Base-by-base conservation (phyloP, 345 rosid genomes). In the Crucihimalaya himalaica region DNA sequence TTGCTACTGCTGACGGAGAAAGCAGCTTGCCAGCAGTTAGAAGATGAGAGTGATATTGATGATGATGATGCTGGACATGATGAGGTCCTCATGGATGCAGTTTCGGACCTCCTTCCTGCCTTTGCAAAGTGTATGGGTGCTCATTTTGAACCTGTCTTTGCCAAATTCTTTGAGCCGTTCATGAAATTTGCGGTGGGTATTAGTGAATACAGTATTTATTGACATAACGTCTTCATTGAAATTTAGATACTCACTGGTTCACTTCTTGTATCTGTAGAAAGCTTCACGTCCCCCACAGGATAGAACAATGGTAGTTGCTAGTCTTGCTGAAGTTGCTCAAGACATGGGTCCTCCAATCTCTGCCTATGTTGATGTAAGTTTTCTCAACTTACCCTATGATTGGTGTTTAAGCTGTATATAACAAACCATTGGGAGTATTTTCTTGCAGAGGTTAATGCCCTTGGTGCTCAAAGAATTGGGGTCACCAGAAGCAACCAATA, bases 251-350 rank as follows among this genome's bases (percentile, higher is more conserved):
- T 84, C 52, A 85, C 52, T 77, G 51, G 66, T 56, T 73, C 20
- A 76, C 75, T 53, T 20, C 60, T 60, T 80, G 40, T 27, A 75
- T 73, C 4, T 80, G 79, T 84, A 94, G 98, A 91, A 75, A 87
- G 83, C 83, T 63, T 87, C 96, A 59, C 88, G 93, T 19, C 90
- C 99, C 81, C 86, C 83, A 5, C 98, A 84, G 72, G 99, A 90
- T 80, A 84, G 93, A 74, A 90, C 99, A 43, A 92, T 92, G 99
- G 98, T 92, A 73, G 99, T 92, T 66, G 99, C 98, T 61, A 83
- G 89, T 81, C 95, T 96, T 78, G 98, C 98, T 66, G 98, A 96
- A 83, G 97, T 96, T 83, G 98, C 99, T 77, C 99, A 89, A 85
- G 85, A 90, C 74, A 90, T 92, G 98, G 99, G 99, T 73, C 80